These are phyloP conservation scores for Xylaria polymorpha DNA, from an alignment of 2,329 filamentous ascomycete genomes.

Conservation along the genomic window DNA sequence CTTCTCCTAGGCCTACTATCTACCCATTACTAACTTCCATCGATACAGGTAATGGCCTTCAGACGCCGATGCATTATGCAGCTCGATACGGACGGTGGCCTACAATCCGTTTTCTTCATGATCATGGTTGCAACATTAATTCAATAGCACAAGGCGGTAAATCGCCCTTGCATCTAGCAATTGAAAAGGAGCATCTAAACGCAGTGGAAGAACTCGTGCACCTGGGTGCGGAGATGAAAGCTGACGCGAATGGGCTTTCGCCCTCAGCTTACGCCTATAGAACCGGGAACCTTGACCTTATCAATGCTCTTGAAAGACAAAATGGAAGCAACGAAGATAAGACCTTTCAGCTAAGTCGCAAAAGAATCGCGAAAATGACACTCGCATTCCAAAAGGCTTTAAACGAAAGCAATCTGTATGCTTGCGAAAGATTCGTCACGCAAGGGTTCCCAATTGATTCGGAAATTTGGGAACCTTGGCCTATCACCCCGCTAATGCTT, in stretches of 20 bases:
- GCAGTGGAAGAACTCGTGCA: background rate
- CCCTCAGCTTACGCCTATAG: conserved; percentile 1
- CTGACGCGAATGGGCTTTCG: background rate
- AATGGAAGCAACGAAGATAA: background rate
- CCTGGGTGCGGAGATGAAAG: conserved; percentile 16
- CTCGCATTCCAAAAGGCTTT: conserved; percentile 1
- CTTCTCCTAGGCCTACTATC: background rate
- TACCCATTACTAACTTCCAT: background rate
- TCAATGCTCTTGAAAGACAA: background rate
- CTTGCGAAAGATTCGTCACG: background rate
- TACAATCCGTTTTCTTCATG: conserved; percentile 4
- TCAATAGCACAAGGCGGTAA: background rate
- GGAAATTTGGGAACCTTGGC: conserved; percentile 12
- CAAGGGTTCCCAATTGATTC: conserved; percentile 9
- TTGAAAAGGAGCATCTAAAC: background rate
- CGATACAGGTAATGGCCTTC: conserved; percentile 8
- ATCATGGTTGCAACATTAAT: conserved; percentile 13
- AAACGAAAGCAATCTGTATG: background rate
- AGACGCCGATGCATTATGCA: conserved; percentile 22
- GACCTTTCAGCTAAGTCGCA: background rate
- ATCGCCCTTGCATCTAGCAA: conserved; percentile 9
- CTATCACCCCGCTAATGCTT: conserved; percentile 19
- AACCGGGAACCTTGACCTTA: background rate
- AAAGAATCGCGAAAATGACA: background rate
- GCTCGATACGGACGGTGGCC: background rate